Base-by-base conservation (phyloP, 202 grass and related monocot genomes). In the Panicum virgatum region DNA sequence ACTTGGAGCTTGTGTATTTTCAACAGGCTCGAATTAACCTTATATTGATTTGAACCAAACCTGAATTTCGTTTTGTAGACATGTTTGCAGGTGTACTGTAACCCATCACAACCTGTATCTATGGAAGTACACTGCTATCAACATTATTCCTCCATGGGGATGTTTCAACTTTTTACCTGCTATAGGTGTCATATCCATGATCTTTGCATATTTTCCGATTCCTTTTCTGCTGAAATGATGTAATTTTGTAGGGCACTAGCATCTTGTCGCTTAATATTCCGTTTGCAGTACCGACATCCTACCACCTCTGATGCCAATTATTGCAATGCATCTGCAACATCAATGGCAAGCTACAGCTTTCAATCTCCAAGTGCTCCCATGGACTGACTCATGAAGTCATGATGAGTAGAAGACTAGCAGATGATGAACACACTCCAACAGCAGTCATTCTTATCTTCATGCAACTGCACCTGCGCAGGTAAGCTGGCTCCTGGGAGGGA, bases 141-240 rank as follows among this genome's bases (percentile, higher is more conserved):
- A 69, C 53, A 67, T 77, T 73, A 89, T 86, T 83, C 66, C 20
- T 46, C 3, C 3, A 16, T 3, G 12, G 3, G 61, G 59, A 26
- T 73, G 59, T 73, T 74, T 46, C 60, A 67, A 46, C 88, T 78
- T 86, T 66, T 66, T 69, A 79, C 83, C 66, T 53, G 60, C 25
- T 62, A 48, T 30, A 32, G 36, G 50, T 23, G 67, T 86, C 67
- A 68, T 65, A 44, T 44, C 60, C 67, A 36, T n/a, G 36, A 62
- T 54, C 66, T 82, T 79, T 82, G 73, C 83, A 83, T 86, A 86
- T 74, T 83, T 85, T 46, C 39, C 0, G 22, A 63, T 89, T 86
- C 80, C 62, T 63, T 61, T 78, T 90, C 63, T 76, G 30, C 62
- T 15, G 39, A 76, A 71, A 19, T 63, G 37, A 50, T 65, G 62